Evolutionary conservation across 1,284 basidiomycete genomes (phyloP), one percentile per base, ranked within the genome.

Genomic region (Naganishia sp.): DNA sequence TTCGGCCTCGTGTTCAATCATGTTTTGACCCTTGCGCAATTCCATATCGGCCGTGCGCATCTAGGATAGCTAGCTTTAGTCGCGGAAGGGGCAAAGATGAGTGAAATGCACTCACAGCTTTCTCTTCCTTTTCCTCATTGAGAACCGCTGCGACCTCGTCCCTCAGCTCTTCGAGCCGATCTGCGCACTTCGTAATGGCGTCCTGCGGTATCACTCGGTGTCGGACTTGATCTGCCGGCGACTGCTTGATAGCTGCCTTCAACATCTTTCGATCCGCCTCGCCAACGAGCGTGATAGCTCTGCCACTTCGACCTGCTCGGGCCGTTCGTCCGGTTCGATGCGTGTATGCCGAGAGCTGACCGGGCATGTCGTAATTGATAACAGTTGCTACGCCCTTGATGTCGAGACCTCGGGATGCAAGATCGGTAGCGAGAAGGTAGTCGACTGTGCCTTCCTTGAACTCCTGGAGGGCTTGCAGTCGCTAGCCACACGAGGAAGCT

Each of bases 371-470:
- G 77, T 94, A 97, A 79, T 98, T 98, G 77, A 97, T 92, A 66
- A 98, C 92, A 0, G 92, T 94, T 75, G 96, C 90, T n/a, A 97
- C 89, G 21, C 94, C 94, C 74, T 94, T 95, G 82, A 98, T 97
- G 81, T 98, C 94, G 39, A 98, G 84, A 80, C 94, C 94, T 72
- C 94, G 88, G 69, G 92, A 91, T 28, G 95, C 95, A 23, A 99
- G 83, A 79, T 98, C 95, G 0, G 95, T 99, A 0, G 94, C 94
- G 83, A 98, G 89, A 9, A 99, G 83, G 79, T 88, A 98, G 77
- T 94, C 90, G 43, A 90, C 89, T 49, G 84, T 79, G 33, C 91
- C 89, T 69, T 92, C 90, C 66, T 92, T 88, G 82, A 98, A 99
- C 65, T 86, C 83, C 74, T 90, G 88, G 36, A 99, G 84, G 2